A percentile compares a stretch with the other conserved stretches of the same genome.
These are phyloP conservation scores for Phytophthora sp. DNA, from an alignment of 352 stramenopile species.

Conservation along the genomic window DNA sequence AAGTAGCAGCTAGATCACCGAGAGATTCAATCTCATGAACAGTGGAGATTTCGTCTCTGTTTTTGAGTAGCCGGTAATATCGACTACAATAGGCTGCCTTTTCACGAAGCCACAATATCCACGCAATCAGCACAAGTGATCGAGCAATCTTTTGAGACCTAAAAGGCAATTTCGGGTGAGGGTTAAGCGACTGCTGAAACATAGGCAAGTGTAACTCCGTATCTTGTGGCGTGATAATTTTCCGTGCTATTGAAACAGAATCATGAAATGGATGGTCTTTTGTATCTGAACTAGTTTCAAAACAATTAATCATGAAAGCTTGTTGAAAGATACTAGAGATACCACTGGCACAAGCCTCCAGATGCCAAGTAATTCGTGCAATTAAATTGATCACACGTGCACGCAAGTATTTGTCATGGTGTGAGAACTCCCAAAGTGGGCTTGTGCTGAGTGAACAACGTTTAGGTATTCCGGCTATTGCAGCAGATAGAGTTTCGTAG, in stretches of 20 bases:
- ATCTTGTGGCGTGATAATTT: not conserved
- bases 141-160: constrained; percentile 34
- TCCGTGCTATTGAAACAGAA: constrained; percentile 4
- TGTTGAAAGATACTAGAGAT: not conserved
- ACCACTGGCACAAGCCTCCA: constrained; percentile 4
- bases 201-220: not conserved
- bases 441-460: not conserved
- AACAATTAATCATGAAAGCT: constrained; percentile 9
- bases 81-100: constrained; percentile 32
- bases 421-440: constrained; percentile 15
- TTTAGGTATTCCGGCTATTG: not conserved
- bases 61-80: constrained; percentile 11
- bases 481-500: not conserved
- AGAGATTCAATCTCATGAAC: not conserved
- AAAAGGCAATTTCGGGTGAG: not conserved
- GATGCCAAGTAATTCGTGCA: constrained; percentile 22
- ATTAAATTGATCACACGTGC: constrained; percentile 21
- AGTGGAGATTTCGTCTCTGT: not conserved
- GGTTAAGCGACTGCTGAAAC: not conserved
- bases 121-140: constrained; percentile 35
- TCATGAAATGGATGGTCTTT: constrained; percentile 3
- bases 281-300: not conserved
- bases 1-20: constrained; percentile 40
- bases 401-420: constrained; percentile 4
- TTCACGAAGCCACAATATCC: constrained; percentile 52